A percentile compares a stretch with the other conserved stretches of the same genome.
phyloP scores from a whole-genome alignment of 2,329 filamentous ascomycete genomes.

The Alternaria sp. region DNA sequence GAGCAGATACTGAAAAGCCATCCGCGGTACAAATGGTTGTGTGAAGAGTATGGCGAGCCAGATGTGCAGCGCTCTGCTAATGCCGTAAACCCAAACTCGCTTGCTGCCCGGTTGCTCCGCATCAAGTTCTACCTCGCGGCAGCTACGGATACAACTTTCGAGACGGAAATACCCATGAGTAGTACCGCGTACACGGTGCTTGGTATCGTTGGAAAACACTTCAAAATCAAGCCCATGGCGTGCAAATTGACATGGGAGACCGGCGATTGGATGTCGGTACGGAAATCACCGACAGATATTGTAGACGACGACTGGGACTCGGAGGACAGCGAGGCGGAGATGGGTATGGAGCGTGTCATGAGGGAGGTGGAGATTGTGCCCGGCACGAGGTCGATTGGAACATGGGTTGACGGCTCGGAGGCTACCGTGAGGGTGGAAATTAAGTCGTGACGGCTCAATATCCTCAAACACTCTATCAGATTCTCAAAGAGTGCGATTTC shows the following conservation, averaged over 20 bases:
- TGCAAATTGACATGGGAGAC: conserved; percentile 85
- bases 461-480: neutral
- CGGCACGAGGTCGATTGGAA: conserved; percentile 82
- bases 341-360: conserved; percentile 77
- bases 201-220: conserved; percentile 77
- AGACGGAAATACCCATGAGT: conserved; percentile 72
- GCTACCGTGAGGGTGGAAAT: conserved; percentile 76
- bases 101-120: conserved; percentile 78
- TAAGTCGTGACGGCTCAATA: conserved; percentile 15
- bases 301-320: conserved; percentile 60
- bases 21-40: conserved; percentile 77
- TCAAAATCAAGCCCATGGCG: conserved; percentile 69
- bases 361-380: conserved; percentile 82
- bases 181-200: conserved; percentile 85
- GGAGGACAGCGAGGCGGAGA: conserved; percentile 54
- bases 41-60: conserved; percentile 77
- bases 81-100: conserved; percentile 76
- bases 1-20: conserved; percentile 68
- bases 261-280: conserved; percentile 84
- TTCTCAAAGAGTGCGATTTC: no score
- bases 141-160: conserved; percentile 23
- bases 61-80: conserved; percentile 61
- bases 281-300: conserved; percentile 65
- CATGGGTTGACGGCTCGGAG: conserved; percentile 79
- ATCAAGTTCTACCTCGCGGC: conserved; percentile 61